Percentiles rank a stretch among this genome's conserved stretches.
Evolutionary conservation across 2,329 filamentous ascomycete species (phyloP).

Genomic region (Botryosphaeria dothidea): DNA sequence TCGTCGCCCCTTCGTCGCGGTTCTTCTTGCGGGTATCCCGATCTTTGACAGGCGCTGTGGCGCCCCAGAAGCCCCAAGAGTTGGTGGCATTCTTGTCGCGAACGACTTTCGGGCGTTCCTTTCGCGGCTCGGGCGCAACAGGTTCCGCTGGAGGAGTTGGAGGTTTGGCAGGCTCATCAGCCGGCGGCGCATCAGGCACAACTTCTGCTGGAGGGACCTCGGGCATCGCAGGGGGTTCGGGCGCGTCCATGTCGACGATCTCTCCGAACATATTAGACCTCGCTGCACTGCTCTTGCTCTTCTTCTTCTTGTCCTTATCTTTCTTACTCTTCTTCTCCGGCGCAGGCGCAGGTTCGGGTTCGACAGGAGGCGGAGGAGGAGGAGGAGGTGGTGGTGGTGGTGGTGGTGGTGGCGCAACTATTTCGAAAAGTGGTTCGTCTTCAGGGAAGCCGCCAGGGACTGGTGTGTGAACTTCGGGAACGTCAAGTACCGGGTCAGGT

Average conservation of each 20-base stretch:
- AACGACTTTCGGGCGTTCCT: constrained; percentile 74
- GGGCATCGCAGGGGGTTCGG: background rate
- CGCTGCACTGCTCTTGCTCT: constrained; percentile 35
- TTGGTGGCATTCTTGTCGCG: constrained; percentile 63
- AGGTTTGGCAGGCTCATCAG: constrained; percentile 32
- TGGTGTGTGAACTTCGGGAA: constrained; percentile 36
- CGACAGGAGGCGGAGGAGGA: constrained; percentile 21
- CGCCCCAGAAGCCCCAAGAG: constrained; percentile 78
- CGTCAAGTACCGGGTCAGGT: constrained; percentile 18
- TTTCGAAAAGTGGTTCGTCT: constrained; percentile 28
- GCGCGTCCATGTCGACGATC: background rate
- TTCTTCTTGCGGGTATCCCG: constrained; percentile 31
- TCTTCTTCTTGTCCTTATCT: constrained; percentile 36
- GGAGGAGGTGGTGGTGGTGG: constrained; percentile 22
- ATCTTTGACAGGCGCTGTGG: constrained; percentile 44
- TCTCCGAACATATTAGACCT: constrained; percentile 32
- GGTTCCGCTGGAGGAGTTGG: constrained; percentile 54
- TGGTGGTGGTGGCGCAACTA: constrained; percentile 17
- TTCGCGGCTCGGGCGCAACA: constrained; percentile 58
- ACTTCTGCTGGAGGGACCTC: constrained; percentile 28
- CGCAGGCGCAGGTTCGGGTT: constrained; percentile 17
- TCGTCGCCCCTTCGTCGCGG: constrained; percentile 31
- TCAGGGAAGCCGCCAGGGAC: constrained; percentile 52
- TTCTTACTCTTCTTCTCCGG: constrained; percentile 22
- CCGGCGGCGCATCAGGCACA: constrained; percentile 25